phyloP scores from a whole-genome alignment of 495 filamentous ascomycete genomes.

The Podospora pseudoanserina region DNA sequence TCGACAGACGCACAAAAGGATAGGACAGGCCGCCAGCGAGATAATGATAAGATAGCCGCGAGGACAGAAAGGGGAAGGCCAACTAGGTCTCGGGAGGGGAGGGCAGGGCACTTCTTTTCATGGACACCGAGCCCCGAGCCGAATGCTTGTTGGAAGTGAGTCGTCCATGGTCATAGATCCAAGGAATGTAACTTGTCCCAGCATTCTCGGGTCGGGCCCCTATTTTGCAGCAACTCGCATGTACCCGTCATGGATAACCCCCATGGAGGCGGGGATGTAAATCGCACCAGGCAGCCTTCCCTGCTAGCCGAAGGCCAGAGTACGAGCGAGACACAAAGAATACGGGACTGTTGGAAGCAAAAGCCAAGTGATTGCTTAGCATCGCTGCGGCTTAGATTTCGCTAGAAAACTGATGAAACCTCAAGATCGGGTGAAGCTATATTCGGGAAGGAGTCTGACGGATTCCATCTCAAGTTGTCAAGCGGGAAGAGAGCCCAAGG shows the following conservation, averaged over 20 bases:
- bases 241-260: background rate
- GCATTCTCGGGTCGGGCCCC: background rate
- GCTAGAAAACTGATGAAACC: background rate
- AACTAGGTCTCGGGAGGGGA: background rate
- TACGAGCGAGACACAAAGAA: background rate
- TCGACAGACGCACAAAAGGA: background rate
- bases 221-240: slow-evolving; percentile 4
- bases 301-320: background rate
- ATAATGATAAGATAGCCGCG: background rate
- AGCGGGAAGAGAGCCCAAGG: background rate
- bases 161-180: background rate
- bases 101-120: background rate
- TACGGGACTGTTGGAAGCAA: background rate
- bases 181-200: background rate
- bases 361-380: background rate
- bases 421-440: background rate
- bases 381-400: background rate
- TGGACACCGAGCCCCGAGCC: background rate
- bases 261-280: background rate
- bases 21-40: background rate
- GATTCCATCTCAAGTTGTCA: background rate
- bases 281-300: background rate
- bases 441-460: background rate
- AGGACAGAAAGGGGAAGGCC: background rate
- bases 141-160: background rate